Evolutionary conservation across 768 basidiomycete genomes (phyloP).

Genomic region (Sarcodon aspratus): DNA sequence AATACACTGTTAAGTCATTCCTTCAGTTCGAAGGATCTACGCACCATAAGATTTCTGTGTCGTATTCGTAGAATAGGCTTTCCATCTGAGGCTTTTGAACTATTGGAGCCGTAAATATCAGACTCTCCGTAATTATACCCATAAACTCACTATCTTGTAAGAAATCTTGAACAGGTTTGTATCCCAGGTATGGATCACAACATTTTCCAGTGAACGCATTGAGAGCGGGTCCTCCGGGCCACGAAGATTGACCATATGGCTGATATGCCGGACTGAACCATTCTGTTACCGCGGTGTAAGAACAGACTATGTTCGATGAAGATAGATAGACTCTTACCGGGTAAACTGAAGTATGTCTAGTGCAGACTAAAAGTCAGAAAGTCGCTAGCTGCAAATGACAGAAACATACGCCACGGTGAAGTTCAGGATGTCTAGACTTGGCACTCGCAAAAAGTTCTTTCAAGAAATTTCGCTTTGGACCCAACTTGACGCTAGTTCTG

Average conservation of each 20-base stretch:
- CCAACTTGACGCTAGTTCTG: slow-evolving; percentile 34
- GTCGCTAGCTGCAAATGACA: not conserved
- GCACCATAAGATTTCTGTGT: slow-evolving; percentile 7
- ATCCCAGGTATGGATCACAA: slow-evolving; percentile 44
- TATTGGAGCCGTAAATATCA: slow-evolving; percentile 31
- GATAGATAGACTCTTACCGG: not conserved
- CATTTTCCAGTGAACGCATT: slow-evolving; percentile 22
- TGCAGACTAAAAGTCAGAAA: not conserved
- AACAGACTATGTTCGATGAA: too few species aligned
- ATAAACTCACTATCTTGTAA: slow-evolving; percentile 23
- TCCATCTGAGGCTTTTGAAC: slow-evolving; percentile 41
- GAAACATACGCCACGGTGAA: slow-evolving; percentile 37
- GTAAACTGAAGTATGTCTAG: slow-evolving; percentile 5
- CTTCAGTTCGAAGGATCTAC: slow-evolving; percentile 18
- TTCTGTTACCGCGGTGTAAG: slow-evolving; percentile 6
- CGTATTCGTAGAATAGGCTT: not conserved
- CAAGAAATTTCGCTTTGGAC: slow-evolving; percentile 40
- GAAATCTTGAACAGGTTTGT: slow-evolving; percentile 37
- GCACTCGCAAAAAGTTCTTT: slow-evolving; percentile 38
- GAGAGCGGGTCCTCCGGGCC: slow-evolving; percentile 43
- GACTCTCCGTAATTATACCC: slow-evolving; percentile 27
- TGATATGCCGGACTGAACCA: slow-evolving; percentile 45
- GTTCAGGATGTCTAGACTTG: slow-evolving; percentile 33
- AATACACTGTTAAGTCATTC: slow-evolving; percentile 7
- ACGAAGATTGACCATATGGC: slow-evolving; percentile 35